A percentile compares a stretch with the other conserved stretches of the same genome.
Evolutionary conservation across 1,284 basidiomycete genomes (phyloP).

Genomic region (Termitomyces sp.): DNA sequence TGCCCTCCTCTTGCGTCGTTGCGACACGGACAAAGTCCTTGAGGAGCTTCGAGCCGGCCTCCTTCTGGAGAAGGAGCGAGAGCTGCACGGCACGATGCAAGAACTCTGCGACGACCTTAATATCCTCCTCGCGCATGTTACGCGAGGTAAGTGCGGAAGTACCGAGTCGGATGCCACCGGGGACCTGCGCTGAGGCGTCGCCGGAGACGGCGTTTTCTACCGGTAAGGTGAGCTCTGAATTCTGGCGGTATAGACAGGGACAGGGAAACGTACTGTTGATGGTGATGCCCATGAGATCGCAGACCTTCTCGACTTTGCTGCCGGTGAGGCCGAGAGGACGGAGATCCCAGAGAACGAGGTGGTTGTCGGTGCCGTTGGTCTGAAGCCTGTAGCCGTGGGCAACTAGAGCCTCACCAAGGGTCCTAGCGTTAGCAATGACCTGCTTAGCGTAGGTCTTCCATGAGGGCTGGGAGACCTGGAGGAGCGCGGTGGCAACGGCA

Average conservation of each 20-base stretch:
- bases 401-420: constrained; percentile 70
- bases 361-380: constrained; percentile 96
- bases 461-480: constrained; percentile 86
- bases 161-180: constrained; percentile 96
- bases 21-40: constrained; percentile 94
- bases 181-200: constrained; percentile 91
- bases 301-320: constrained; percentile 98
- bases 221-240: not conserved
- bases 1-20: constrained; percentile 63
- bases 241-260: constrained; percentile 1
- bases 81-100: constrained; percentile 91
- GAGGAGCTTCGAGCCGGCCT: constrained; percentile 91
- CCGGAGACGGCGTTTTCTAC: constrained; percentile 95
- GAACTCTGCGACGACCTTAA: constrained; percentile 87
- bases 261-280: constrained; percentile 71
- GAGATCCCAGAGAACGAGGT: constrained; percentile 97
- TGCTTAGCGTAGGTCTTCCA: constrained; percentile 95
- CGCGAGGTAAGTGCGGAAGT: constrained; percentile 94
- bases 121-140: constrained; percentile 86
- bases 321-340: constrained; percentile 94
- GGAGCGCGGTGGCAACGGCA: constrained; percentile 91
- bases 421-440: constrained; percentile 84
- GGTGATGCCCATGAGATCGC: constrained; percentile 94
- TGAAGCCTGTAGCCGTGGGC: constrained; percentile 91
- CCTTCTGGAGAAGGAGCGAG: constrained; percentile 84